phyloP scores from a whole-genome alignment of 1,284 basidiomycete genomes.

The Coniferiporia sulphurascens region DNA sequence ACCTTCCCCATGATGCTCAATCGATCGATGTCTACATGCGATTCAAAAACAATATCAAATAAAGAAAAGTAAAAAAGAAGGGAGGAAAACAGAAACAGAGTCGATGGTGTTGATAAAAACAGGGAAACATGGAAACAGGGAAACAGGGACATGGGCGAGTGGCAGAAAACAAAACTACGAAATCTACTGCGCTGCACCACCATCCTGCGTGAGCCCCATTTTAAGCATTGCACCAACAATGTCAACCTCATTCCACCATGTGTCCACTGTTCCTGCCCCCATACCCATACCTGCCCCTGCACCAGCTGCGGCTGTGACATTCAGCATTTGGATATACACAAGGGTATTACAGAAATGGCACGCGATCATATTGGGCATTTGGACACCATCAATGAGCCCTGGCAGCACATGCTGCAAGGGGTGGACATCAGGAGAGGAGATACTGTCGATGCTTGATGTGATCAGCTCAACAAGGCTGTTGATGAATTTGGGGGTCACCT shows the following conservation, averaged over 20 bases:
- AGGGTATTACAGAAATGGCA: conserved; percentile 92
- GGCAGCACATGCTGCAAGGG: conserved; percentile 74
- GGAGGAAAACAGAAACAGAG: no score
- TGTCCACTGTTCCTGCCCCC: no score
- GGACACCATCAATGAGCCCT: conserved; percentile 84
- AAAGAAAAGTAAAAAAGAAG: no score
- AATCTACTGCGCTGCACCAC: conserved; percentile 1
- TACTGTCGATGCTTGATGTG: conserved; percentile 84
- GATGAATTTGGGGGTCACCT: conserved; percentile 91
- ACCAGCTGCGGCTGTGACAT: conserved; percentile 48
- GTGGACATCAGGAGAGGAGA: conserved; percentile 80
- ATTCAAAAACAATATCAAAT: no score
- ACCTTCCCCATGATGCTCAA: no score
- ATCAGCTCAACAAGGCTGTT: conserved; percentile 93
- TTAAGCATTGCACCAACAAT: conserved; percentile 81
- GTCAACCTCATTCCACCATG: conserved; percentile 81
- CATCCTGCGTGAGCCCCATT: conserved; percentile 68
- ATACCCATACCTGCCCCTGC: no score
- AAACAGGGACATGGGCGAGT: no score
- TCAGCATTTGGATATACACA: conserved; percentile 74
- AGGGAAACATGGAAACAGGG: no score
- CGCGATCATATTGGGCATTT: conserved; percentile 87
- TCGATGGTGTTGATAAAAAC: no score
- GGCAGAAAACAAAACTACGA: background rate
- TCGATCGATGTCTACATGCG: no score